These are phyloP conservation scores for Eucalyptus pauciflora DNA, from an alignment of 345 rosid species.

Conservation along the genomic window DNA sequence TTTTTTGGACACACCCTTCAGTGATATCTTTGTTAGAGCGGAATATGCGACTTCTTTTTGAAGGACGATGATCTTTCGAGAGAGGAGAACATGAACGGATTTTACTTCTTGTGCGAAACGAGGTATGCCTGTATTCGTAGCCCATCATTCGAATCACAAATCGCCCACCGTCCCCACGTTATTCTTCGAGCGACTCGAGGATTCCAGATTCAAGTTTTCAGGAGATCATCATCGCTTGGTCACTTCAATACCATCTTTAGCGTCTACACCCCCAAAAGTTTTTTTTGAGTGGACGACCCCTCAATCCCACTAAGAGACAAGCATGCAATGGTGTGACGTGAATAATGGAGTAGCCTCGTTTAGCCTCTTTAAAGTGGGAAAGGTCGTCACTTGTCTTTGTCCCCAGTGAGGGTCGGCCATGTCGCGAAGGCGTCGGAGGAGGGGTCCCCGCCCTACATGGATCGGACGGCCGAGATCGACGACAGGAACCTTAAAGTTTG, in stretches of 20 bases:
- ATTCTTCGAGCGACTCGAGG: neutral
- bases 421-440: neutral
- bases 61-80: neutral
- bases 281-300: neutral
- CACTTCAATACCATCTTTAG: neutral
- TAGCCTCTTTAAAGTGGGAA: neutral
- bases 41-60: rapidly evolving
- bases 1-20: neutral
- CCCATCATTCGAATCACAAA: neutral
- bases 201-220: neutral
- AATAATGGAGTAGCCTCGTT: neutral
- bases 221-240: neutral
- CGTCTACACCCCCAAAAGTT: neutral
- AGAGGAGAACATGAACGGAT: neutral
- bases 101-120: neutral
- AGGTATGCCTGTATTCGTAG: neutral
- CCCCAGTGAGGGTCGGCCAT: neutral
- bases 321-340: neutral
- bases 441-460: neutral
- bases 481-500: neutral
- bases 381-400: neutral
- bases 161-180: neutral
- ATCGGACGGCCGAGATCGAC: neutral
- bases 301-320: neutral
- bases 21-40: neutral